Conservation (phyloP, 192 early-diverging fungal genomes). For the Spizellomyces punctatus region DNA sequence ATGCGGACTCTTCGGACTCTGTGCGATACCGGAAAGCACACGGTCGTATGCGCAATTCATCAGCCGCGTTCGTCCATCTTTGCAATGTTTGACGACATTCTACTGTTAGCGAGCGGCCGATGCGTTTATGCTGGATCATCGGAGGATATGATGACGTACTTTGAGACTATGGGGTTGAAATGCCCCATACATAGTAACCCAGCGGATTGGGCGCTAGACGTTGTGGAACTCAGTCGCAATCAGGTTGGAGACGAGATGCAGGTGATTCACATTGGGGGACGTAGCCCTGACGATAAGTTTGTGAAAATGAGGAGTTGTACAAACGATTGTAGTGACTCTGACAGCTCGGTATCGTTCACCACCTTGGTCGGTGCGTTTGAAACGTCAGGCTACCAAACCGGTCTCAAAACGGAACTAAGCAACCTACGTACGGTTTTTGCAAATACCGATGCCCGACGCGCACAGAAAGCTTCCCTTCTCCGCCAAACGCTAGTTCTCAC, state of each 20-base stretch:
- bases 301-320: background rate
- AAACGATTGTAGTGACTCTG: background rate
- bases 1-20: background rate
- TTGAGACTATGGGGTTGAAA: background rate
- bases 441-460: background rate
- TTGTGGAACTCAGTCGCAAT: background rate
- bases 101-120: background rate
- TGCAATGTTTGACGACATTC: background rate
- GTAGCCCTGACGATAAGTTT: background rate
- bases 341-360: background rate
- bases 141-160: background rate
- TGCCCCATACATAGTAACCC: background rate
- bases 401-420: background rate
- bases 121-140: background rate
- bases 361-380: background rate
- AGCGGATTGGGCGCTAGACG: background rate
- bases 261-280: background rate
- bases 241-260: background rate
- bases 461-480: too few species aligned
- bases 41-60: constrained; percentile 14
- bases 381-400: background rate
- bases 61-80: constrained; percentile 5
- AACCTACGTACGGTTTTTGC: background rate
- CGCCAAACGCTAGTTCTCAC: background rate
- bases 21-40: background rate